Base-by-base conservation (phyloP, 108 stramenopile genomes). In the Conticribra guillardii region DNA sequence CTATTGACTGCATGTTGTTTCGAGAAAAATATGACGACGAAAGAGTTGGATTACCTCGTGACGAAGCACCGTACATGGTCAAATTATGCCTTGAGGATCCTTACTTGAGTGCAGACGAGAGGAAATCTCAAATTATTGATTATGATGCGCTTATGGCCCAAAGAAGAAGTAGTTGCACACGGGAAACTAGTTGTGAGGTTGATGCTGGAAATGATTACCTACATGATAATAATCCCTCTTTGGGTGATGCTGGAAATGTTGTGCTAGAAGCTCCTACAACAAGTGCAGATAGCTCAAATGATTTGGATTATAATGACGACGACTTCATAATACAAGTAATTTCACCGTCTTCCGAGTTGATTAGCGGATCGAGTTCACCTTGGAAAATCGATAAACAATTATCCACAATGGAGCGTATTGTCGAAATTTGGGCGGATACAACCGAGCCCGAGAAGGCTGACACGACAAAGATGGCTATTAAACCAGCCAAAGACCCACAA, bases 371-470 rank as follows among this genome's bases (percentile, higher is more conserved):
- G n/a, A n/a, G n/a, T n/a, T n/a, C n/a, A n/a, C n/a, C n/a, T n/a
- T n/a, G n/a, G n/a, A n/a, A n/a, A n/a, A n/a, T n/a, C n/a, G n/a
- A n/a, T n/a, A n/a, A n/a, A n/a, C n/a, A n/a, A n/a, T n/a, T n/a
- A n/a, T 60, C 80, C 17, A 81, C 80, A 16, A 71, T 81, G 74
- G 80, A 69, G 21, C 68, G 80, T 17, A 76, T 81, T 48, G 67
- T 60, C 17, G 74, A 81, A 45, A 71, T 76, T 30, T 81, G 80
- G 80, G 52, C 57, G 0, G 73, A 73, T 17, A 58, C 73, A 48
- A 52, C 60, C 9, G 16, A 54, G 2, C 18, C 31, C 1, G 44
- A 41, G 7, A 33, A 54, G n/a, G n/a, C n/a, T n/a, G n/a, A n/a
- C n/a, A n/a, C n/a, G n/a, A n/a, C n/a, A n/a, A n/a, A n/a, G n/a